Evolutionary conservation across 345 rosid genomes (phyloP), one percentile per base, ranked within the genome.

Genomic region (Euphorbia pulcherrima): DNA sequence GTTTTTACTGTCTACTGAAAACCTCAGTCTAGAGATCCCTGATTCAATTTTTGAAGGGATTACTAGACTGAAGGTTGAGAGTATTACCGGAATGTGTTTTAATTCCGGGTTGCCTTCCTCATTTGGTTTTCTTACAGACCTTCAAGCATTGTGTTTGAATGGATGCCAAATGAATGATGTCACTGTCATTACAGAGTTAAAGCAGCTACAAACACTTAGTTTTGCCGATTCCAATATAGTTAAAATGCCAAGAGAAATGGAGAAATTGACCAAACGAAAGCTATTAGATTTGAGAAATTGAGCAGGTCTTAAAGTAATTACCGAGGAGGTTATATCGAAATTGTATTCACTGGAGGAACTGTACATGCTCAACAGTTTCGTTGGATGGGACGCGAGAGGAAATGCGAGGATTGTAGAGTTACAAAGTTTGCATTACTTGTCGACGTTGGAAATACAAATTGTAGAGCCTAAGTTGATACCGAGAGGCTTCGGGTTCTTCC

Each of bases 131-230:
- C 56, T 41, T 2, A 28, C 39, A 30, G 52, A 44, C 33, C 69
- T 71, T 40, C 63, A 8, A 4, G n/a, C 74, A 12, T 40, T 71
- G 21, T 71, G 63, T 55, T 23, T 71, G 4, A 18, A 68, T 27
- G 7, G 11, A 16, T 50, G 60, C 40, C 12, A 16, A 10, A 50
- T 70, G 67, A 37, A 18, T 9, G 52, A 64, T 9, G 26, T 64
- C 2, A 18, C 44, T 1, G 14, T 40, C 4, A 41, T 71, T 44
- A 62, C 63, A 21, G 46, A 69, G 24, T 67, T 83, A 17, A 69
- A 71, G 48, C 70, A 72, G 33, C 46, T 75, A 6, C 75, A 75
- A 56, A 46, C 72, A 21, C 82, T 83, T 20, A 80, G 72, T 27
- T 55, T 80, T n/a, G 1, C 0, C 1, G 51, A 21, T 0, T 83